A percentile compares a stretch with the other conserved stretches of the same genome.
Conservation (phyloP, 768 basidiomycete genomes). For the Epithele typhae region DNA sequence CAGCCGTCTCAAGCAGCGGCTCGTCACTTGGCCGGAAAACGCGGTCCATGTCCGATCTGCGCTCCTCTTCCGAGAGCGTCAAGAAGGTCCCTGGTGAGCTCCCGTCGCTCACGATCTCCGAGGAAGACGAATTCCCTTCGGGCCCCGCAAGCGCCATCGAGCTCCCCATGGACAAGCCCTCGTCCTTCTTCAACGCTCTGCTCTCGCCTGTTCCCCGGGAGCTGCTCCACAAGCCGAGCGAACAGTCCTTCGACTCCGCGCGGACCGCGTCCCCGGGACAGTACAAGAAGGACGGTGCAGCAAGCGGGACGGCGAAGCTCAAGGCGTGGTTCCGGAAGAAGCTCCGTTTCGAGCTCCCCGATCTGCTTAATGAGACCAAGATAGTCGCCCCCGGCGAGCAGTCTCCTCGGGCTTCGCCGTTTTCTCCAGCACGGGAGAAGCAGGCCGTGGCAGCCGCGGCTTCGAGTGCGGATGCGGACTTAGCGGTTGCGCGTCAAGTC, state of each 20-base stretch:
- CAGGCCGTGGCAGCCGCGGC: background rate
- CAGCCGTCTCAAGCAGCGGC: constrained; percentile 36
- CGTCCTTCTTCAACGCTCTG: constrained; percentile 12
- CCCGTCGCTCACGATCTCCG: constrained; percentile 7
- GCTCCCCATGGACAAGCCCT: background rate
- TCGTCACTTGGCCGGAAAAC: constrained; percentile 12
- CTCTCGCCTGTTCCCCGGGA: constrained; percentile 12
- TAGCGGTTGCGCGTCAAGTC: constrained; percentile 22
- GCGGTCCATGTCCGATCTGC: constrained; percentile 19
- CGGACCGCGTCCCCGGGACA: constrained; percentile 10
- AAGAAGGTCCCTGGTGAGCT: background rate
- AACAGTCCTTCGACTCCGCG: constrained; percentile 7
- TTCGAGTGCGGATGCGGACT: background rate
- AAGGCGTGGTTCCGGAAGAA: constrained; percentile 66
- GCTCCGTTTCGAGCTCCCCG: constrained; percentile 26
- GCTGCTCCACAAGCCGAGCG: constrained; percentile 14
- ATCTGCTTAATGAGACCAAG: constrained; percentile 5
- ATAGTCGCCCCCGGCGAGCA: background rate
- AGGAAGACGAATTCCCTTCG: constrained; percentile 15
- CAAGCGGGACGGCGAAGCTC: constrained; percentile 42
- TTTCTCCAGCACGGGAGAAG: background rate
- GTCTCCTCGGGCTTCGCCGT: background rate
- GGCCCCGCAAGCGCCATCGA: background rate
- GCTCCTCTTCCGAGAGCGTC: constrained; percentile 1
- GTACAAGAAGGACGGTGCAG: constrained; percentile 14